Evolutionary conservation across 139 green algal species (phyloP).

Genomic region (Chlamydomonas urium): DNA sequence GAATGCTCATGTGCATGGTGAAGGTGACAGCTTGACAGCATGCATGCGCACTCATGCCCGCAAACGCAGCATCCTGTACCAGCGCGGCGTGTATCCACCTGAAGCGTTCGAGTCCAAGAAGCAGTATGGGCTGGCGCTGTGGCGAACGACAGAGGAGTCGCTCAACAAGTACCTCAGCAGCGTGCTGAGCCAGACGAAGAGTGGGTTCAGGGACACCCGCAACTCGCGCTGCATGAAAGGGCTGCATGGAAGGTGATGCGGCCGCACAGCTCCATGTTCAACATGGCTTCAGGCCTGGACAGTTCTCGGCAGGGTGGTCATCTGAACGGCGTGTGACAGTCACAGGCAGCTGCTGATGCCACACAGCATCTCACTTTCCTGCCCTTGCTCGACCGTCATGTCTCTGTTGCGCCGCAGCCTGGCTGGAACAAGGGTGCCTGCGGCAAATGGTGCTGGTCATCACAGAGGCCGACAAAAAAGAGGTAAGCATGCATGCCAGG

Average conservation of each 20-base stretch:
- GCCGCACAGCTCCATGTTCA: too few species aligned
- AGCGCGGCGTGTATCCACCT: constrained; percentile 91
- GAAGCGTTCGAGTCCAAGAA: constrained; percentile 83
- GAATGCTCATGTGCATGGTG: not conserved
- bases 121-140: constrained; percentile 89
- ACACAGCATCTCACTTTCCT: too few species aligned
- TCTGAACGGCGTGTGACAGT: too few species aligned
- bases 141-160: constrained; percentile 75
- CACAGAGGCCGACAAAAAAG: constrained; percentile 48
- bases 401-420: too few species aligned
- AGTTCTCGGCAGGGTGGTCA: too few species aligned
- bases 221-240: too few species aligned
- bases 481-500: too few species aligned
- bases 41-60: not conserved
- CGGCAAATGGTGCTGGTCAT: constrained; percentile 93
- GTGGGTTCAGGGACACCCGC: constrained; percentile 27
- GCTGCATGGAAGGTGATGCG: too few species aligned
- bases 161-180: constrained; percentile 76
- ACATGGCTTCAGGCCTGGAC: too few species aligned
- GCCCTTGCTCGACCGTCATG: too few species aligned
- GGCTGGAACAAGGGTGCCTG: constrained; percentile 77
- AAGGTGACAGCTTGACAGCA: not conserved
- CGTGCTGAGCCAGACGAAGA: constrained; percentile 77
- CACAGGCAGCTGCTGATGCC: too few species aligned
- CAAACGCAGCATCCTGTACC: constrained; percentile 86